phyloP scores from a whole-genome alignment of 2,329 filamentous ascomycete species.

The Verticillium dahliae region DNA sequence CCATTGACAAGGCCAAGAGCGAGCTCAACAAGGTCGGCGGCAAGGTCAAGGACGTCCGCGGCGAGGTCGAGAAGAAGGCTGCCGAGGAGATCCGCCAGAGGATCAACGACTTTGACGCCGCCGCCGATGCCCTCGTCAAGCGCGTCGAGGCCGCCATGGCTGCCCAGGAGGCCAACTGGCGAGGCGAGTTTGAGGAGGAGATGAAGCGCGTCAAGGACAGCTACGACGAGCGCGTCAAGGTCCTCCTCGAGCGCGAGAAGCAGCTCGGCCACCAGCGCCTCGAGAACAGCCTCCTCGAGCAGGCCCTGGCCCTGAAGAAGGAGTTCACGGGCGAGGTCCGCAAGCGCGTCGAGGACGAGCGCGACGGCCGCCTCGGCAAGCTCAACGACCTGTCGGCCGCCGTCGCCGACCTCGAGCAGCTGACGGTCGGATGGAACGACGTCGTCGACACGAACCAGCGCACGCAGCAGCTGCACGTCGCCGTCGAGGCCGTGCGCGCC shows the following conservation, averaged over 20 bases:
- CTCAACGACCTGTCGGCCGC: constrained; percentile 71
- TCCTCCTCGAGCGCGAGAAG: constrained; percentile 72
- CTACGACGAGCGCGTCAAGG: constrained; percentile 74
- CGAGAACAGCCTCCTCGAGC: constrained; percentile 80
- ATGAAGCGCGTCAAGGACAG: constrained; percentile 69
- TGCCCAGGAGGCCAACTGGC: constrained; percentile 75
- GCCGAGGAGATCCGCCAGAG: constrained; percentile 69
- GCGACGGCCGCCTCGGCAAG: constrained; percentile 78
- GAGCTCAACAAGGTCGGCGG: constrained; percentile 72
- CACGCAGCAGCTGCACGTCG: constrained; percentile 94
- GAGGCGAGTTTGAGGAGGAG: constrained; percentile 80
- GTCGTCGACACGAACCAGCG: constrained; percentile 86
- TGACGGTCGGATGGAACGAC: constrained; percentile 83
- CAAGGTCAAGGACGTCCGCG: constrained; percentile 71
- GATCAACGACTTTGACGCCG: constrained; percentile 74
- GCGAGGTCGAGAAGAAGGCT: constrained; percentile 61
- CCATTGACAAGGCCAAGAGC: constrained; percentile 78
- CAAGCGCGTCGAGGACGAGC: constrained; percentile 80
- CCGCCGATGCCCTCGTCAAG: constrained; percentile 78
- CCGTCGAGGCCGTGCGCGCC: constrained; percentile 84
- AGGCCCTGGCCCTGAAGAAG: constrained; percentile 82
- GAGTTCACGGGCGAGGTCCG: constrained; percentile 75
- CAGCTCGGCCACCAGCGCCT: constrained; percentile 77
- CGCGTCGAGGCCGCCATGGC: constrained; percentile 81
- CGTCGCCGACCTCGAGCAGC: constrained; percentile 77